phyloP scores from a whole-genome alignment of 2,329 filamentous ascomycete genomes.

The Dactylellina parvicollis region DNA sequence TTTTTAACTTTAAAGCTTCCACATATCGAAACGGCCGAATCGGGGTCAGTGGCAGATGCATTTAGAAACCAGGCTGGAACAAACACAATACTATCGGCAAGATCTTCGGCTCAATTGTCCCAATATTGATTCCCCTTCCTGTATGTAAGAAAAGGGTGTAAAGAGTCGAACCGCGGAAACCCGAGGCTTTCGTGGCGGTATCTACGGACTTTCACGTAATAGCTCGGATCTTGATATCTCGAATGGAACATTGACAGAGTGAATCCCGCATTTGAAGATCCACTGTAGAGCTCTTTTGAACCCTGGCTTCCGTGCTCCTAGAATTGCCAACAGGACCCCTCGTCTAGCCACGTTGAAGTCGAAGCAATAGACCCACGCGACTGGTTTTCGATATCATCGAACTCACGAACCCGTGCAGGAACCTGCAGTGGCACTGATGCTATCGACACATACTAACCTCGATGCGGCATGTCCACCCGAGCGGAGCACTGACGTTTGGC shows the following conservation, averaged over 20 bases:
- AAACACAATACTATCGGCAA: conserved; percentile 9
- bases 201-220: conserved; percentile 16
- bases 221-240: neutral
- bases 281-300: conserved; percentile 14
- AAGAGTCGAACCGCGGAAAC: neutral
- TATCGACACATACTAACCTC: conserved; percentile 4
- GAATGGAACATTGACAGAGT: neutral
- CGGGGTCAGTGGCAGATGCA: neutral
- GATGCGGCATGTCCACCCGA: conserved; percentile 41
- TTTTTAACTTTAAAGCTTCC: conserved; percentile 44
- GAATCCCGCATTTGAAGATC: neutral
- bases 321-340: neutral
- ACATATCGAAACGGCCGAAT: conserved; percentile 8
- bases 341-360: neutral
- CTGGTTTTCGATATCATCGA: conserved; percentile 34
- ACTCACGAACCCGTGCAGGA: conserved; percentile 8
- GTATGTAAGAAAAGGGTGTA: neutral
- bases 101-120: conserved; percentile 31
- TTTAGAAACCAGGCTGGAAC: conserved; percentile 17
- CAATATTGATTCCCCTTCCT: neutral
- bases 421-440: conserved; percentile 9
- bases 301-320: neutral
- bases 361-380: conserved; percentile 35
- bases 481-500: conserved; percentile 23
- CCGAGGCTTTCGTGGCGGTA: conserved; percentile 4